Base-by-base conservation (phyloP, 805 yeast genomes). In the Lipomyces kockii region DNA sequence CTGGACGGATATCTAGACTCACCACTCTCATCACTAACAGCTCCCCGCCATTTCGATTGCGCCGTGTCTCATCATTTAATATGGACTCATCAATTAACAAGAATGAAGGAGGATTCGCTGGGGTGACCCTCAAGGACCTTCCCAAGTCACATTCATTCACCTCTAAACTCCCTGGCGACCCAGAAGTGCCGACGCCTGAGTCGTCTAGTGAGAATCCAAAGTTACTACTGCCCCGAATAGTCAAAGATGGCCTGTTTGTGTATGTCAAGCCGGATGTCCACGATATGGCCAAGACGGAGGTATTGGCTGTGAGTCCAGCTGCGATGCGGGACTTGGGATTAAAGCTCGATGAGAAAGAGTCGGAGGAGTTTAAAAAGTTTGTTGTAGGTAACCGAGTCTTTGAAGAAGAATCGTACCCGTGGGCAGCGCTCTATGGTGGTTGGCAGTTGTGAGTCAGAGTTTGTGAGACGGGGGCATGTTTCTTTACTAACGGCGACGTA, bases 371-470 rank as follows among this genome's bases (percentile, higher is more conserved):
- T 71, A 83, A 82, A 64, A 78, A 83, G 35, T 77, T 90, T 1
- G 85, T 90, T 3, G 82, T 87, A 65, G 98, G 98, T 0, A 80
- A 85, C 52, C 73, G 78, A n/a, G 71, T 84, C 1, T 73, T 78
- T 49, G 80, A 80, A 20, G 81, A 82, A n/a, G 66, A 72, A 17
- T 43, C 49, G 49, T 86, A 86, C 72, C 98, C 99, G 0, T 94
- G 90, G 78, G 86, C 97, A 12, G 93, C 90, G 77, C 91, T 94
- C 0, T 94, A 94, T 78, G 97, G 98, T 1, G 99, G 99, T 0
- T 92, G 89, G 83, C 99, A 94, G 76, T 94, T 95, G 66, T 61
- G 46, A 29, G 69, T 58, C 8, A 4, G 35, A 22, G 29, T 8
- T 17, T 8, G 22, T 17, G 9, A 43, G 49, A n/a, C 7, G 20